A percentile compares a stretch with the other conserved stretches of the same genome.
Evolutionary conservation across 441 rosid species (phyloP).

Genomic region (Rhodomyrtus psidioides): DNA sequence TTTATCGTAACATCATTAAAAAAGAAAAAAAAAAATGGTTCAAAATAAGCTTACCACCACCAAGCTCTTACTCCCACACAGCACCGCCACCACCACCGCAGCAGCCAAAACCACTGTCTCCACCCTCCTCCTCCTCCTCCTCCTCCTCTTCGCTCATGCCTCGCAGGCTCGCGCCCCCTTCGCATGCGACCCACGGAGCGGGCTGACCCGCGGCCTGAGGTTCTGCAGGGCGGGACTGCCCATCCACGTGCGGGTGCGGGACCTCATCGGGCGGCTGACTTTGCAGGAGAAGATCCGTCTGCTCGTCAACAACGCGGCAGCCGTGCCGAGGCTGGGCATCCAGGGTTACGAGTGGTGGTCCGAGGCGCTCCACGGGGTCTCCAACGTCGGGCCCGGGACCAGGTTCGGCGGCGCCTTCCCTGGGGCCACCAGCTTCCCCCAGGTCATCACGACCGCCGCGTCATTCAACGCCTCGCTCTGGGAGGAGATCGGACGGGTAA

Average conservation of each 20-base stretch:
- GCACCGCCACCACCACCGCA: neutral
- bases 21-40: neutral
- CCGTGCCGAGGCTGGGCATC: slow-evolving; percentile 72
- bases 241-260: slow-evolving; percentile 47
- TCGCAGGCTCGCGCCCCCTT: slow-evolving; percentile 39
- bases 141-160: neutral
- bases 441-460: slow-evolving; percentile 88
- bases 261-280: slow-evolving; percentile 60
- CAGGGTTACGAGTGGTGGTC: slow-evolving; percentile 98
- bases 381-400: slow-evolving; percentile 87
- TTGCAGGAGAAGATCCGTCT: slow-evolving; percentile 64
- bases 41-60: neutral
- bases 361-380: slow-evolving; percentile 95
- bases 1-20: neutral
- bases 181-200: slow-evolving; percentile 79
- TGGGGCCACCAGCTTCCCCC: slow-evolving; percentile 92
- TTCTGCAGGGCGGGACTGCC: slow-evolving; percentile 56
- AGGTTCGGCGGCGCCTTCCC: slow-evolving; percentile 75
- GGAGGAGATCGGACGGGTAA: slow-evolving; percentile 90
- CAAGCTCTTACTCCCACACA: neutral
- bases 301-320: slow-evolving; percentile 65
- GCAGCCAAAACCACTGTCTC: neutral
- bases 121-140: neutral
- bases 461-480: slow-evolving; percentile 80
- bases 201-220: slow-evolving; percentile 41